A percentile compares a stretch with the other conserved stretches of the same genome.
Evolutionary conservation across 2,329 filamentous ascomycete genomes (phyloP).

Genomic region (Fusarium tupiense): DNA sequence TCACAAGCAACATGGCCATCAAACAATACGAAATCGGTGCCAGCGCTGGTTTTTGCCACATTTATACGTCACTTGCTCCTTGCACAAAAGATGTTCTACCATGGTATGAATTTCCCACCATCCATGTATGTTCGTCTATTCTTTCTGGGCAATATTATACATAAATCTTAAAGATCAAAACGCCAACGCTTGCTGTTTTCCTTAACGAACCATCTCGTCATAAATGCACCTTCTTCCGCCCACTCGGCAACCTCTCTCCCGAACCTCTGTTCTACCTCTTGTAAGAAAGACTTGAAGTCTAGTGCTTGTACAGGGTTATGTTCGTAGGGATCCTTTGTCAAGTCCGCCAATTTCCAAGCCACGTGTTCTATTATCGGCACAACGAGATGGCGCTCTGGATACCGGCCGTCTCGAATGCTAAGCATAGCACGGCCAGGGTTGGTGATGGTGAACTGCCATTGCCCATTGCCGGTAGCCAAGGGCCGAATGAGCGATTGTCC

Average conservation of each 20-base stretch:
- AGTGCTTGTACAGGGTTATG: conserved; percentile 37
- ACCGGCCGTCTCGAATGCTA: conserved; percentile 43
- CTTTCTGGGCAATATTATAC: background rate
- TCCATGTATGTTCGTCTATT: no score
- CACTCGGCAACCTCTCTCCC: conserved; percentile 41
- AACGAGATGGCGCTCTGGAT: conserved; percentile 44
- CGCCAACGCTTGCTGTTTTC: conserved; percentile 49
- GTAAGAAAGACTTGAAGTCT: conserved; percentile 36
- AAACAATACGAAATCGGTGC: no score
- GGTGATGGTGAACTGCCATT: conserved; percentile 47
- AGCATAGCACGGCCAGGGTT: conserved; percentile 47
- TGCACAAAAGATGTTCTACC: accelerated
- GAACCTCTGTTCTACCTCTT: conserved; percentile 32
- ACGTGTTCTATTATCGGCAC: conserved; percentile 45
- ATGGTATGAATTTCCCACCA: accelerated
- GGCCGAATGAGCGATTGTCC: conserved; percentile 46
- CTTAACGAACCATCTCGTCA: conserved; percentile 47
- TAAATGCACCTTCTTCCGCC: conserved; percentile 45
- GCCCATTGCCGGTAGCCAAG: conserved; percentile 10
- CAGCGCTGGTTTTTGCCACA: no score
- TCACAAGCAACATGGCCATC: no score
- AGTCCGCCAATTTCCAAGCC: conserved; percentile 46
- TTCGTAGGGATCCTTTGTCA: conserved; percentile 41
- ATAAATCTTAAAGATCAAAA: conserved; percentile 10
- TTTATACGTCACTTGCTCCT: accelerated